Evolutionary conservation across 1,284 basidiomycete genomes (phyloP).

Genomic region (Mycosarcoma maydis): DNA sequence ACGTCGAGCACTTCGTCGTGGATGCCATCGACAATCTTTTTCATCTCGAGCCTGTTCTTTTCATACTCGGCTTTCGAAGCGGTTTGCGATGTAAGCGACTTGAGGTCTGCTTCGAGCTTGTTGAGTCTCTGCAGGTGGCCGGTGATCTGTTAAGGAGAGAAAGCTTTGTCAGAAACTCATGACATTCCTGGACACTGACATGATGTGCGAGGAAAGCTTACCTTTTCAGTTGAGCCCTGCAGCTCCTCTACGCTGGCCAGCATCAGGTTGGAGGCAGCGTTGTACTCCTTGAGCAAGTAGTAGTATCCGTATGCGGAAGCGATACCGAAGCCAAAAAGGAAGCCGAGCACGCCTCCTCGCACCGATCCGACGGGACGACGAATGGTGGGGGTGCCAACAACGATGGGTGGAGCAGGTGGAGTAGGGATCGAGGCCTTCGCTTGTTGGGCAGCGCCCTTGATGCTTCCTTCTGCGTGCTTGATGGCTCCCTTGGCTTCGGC

Average conservation of each 20-base stretch:
- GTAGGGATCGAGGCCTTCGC: slow-evolving; percentile 22
- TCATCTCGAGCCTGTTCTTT: slow-evolving; percentile 34
- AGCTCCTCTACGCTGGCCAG: slow-evolving; percentile 87
- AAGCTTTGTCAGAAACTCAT: too few species aligned
- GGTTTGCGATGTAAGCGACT: slow-evolving; percentile 28
- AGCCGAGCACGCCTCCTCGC: slow-evolving; percentile 74
- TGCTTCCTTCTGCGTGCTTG: slow-evolving; percentile 15
- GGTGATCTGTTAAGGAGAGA: slow-evolving; percentile 45
- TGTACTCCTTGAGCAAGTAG: slow-evolving; percentile 88
- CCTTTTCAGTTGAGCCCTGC: slow-evolving; percentile 83
- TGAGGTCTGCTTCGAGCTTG: slow-evolving; percentile 51
- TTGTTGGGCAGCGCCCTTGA: slow-evolving; percentile 21
- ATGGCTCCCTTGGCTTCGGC: slow-evolving; percentile 26
- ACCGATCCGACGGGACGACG: slow-evolving; percentile 41
- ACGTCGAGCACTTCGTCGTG: slow-evolving; percentile 48
- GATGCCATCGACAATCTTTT: slow-evolving; percentile 50
- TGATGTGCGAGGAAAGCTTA: too few species aligned
- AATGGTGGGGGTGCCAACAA: slow-evolving; percentile 32
- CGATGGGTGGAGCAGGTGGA: slow-evolving; percentile 30
- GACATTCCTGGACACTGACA: too few species aligned
- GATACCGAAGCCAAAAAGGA: slow-evolving; percentile 86
- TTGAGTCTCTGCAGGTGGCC: slow-evolving; percentile 39
- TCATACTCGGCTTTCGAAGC: slow-evolving; percentile 36
- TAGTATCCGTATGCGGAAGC: slow-evolving; percentile 81
- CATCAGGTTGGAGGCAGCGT: slow-evolving; percentile 81